Evolutionary conservation across 2,329 filamentous ascomycete genomes (phyloP).

Genomic region (Pseudogymnoascus sp.): DNA sequence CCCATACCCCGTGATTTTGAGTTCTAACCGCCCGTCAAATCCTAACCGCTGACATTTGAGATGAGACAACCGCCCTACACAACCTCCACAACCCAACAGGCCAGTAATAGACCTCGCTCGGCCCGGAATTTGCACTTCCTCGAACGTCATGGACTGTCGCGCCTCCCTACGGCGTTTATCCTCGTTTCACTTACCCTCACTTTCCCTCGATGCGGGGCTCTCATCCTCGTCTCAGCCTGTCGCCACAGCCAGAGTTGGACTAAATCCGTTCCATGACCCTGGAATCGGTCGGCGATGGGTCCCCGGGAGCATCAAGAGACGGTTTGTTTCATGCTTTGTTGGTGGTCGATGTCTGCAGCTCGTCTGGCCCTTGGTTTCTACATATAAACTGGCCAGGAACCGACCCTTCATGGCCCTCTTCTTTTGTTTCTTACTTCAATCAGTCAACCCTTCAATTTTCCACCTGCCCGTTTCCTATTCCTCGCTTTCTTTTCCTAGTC

Average conservation of each 20-base stretch:
- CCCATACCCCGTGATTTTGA: slow-evolving; percentile 1
- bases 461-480: slow-evolving; percentile 19
- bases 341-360: not conserved
- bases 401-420: slow-evolving; percentile 18
- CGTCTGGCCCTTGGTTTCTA: slow-evolving; percentile 9
- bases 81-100: not conserved
- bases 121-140: not conserved
- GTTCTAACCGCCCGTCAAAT: slow-evolving; percentile 8
- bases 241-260: slow-evolving; percentile 4
- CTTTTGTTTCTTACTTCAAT: slow-evolving; percentile 16
- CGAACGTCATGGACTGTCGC: slow-evolving; percentile 2
- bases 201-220: not conserved
- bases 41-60: slow-evolving; percentile 8
- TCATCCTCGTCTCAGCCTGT: not conserved
- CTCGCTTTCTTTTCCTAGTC: slow-evolving; percentile 16
- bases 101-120: not conserved
- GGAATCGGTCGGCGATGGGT: not conserved
- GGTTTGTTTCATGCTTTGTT: slow-evolving; percentile 7
- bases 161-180: slow-evolving; percentile 6
- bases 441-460: slow-evolving; percentile 20
- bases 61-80: slow-evolving; percentile 8
- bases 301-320: not conserved
- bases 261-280: slow-evolving; percentile 6
- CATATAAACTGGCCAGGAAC: slow-evolving; percentile 24
- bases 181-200: slow-evolving; percentile 6